phyloP scores from a whole-genome alignment of 495 filamentous ascomycete species.

The Hypoxylon perforatum region DNA sequence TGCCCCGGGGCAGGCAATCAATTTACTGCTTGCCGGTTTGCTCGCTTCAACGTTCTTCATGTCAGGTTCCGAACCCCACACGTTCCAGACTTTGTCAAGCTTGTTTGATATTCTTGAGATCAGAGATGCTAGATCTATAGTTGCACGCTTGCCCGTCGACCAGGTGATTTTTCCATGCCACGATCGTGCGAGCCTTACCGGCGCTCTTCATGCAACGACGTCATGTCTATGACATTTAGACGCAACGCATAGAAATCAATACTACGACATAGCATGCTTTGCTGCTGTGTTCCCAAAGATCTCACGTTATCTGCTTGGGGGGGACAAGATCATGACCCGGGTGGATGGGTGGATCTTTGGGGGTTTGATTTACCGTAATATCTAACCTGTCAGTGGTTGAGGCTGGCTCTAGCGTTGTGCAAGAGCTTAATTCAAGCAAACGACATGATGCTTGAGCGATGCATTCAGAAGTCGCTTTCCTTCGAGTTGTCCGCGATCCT shows the following conservation, averaged over 20 bases:
- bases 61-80: conserved; percentile 19
- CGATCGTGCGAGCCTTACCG: conserved; percentile 21
- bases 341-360: conserved; percentile 28
- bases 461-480: conserved; percentile 6
- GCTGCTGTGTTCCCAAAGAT: conserved; percentile 29
- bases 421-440: conserved; percentile 11
- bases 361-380: conserved; percentile 9
- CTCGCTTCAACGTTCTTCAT: background rate
- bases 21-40: conserved; percentile 4
- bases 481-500: background rate
- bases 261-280: conserved; percentile 17
- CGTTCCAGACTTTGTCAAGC: conserved; percentile 1
- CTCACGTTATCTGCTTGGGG: conserved; percentile 8
- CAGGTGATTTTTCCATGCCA: conserved; percentile 35
- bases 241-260: conserved; percentile 8
- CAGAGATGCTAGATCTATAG: conserved; percentile 19
- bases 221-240: conserved; percentile 23
- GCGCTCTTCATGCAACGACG: conserved; percentile 20
- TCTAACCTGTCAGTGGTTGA: conserved; percentile 22
- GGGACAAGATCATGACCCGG: conserved; percentile 25
- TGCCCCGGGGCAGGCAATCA: conserved; percentile 20
- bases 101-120: conserved; percentile 20
- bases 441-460: background rate
- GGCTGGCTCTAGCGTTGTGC: conserved; percentile 16
- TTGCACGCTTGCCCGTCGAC: conserved; percentile 12